Conservation (phyloP, 202 grass and related monocot species). For the Dendrocalamus latiflorus region DNA sequence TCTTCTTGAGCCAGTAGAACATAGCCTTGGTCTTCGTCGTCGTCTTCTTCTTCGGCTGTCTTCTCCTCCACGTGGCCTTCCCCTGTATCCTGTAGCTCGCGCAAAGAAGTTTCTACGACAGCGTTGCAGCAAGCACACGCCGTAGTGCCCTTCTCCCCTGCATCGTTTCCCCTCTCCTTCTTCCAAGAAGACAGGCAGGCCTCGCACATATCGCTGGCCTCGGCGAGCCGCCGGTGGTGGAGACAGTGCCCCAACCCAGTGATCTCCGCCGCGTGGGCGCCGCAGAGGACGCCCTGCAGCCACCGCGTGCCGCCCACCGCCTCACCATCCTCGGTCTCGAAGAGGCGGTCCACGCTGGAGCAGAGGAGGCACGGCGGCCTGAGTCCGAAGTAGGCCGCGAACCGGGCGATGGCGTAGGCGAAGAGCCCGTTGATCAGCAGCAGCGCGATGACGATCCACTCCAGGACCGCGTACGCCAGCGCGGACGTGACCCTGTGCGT, state of each 20-base stretch:
- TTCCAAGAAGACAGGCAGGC: conserved; percentile 50
- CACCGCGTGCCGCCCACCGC: conserved; percentile 23
- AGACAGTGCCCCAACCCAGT: conserved; percentile 65
- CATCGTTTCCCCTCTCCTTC: conserved; percentile 4
- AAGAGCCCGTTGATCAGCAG: conserved; percentile 82
- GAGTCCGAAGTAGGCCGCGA: conserved; percentile 77
- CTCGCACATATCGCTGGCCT: conserved; percentile 64
- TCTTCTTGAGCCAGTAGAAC: conserved; percentile 46
- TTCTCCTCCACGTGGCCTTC: not conserved
- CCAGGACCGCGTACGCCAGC: conserved; percentile 66
- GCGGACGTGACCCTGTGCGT: conserved; percentile 49
- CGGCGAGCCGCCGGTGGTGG: conserved; percentile 46
- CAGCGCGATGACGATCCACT: conserved; percentile 89
- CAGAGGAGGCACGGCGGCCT: conserved; percentile 73
- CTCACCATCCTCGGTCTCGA: conserved; percentile 25
- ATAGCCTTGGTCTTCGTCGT: conserved; percentile 21
- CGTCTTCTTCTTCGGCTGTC: conserved; percentile 7
- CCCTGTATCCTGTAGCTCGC: not conserved
- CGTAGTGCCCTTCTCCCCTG: conserved; percentile 36
- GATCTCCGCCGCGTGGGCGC: conserved; percentile 76
- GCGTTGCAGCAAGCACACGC: conserved; percentile 58
- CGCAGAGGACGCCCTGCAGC: conserved; percentile 50
- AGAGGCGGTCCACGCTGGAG: conserved; percentile 76
- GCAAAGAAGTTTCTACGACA: conserved; percentile 19
- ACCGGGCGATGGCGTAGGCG: conserved; percentile 71